Evolutionary conservation across 2,329 filamentous ascomycete species (phyloP).

Genomic region (Colletotrichum kahawae): DNA sequence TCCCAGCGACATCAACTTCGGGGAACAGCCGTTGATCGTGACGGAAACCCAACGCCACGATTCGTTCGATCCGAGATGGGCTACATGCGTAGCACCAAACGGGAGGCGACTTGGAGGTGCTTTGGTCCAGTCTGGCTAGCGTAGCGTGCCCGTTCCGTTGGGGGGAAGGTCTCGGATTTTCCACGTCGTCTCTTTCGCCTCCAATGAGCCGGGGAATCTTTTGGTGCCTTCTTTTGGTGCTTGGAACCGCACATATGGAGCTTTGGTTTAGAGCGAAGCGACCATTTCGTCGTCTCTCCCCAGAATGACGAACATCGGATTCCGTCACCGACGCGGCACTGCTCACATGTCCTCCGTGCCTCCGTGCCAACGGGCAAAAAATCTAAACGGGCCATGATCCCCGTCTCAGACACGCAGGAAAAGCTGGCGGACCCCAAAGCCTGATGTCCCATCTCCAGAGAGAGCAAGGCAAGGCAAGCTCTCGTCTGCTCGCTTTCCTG

Average conservation of each 20-base stretch:
- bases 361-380: background rate
- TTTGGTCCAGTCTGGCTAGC: background rate
- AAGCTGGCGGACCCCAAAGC: background rate
- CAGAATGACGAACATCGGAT: background rate
- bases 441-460: background rate
- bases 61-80: background rate
- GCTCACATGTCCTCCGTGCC: background rate
- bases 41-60: background rate
- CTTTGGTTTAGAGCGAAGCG: background rate
- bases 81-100: background rate
- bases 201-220: background rate
- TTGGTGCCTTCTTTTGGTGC: background rate
- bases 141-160: background rate
- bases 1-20: background rate
- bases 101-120: background rate
- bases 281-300: background rate
- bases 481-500: background rate
- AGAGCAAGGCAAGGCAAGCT: background rate
- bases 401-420: background rate
- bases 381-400: background rate
- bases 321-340: background rate
- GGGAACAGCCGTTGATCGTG: background rate
- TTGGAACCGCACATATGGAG: background rate
- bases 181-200: background rate
- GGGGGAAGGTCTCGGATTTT: background rate